phyloP scores from a whole-genome alignment of 1,284 basidiomycete genomes.

The Naganishia sp. region DNA sequence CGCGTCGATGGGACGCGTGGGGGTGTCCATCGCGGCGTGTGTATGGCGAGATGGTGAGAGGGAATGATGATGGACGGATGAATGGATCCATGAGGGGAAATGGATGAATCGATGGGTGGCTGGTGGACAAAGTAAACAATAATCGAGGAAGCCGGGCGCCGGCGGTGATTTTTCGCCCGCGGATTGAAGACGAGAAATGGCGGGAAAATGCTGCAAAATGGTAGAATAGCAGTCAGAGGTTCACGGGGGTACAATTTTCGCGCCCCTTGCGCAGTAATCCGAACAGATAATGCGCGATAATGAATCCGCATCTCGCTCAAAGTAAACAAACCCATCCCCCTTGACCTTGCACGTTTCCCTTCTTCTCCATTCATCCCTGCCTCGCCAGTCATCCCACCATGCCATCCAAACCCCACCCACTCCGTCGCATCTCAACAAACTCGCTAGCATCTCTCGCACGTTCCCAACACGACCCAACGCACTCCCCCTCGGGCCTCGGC shows the following conservation, averaged over 20 bases:
- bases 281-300: too few species aligned
- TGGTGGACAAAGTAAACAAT: slow-evolving; percentile 6
- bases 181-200: too few species aligned
- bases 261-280: too few species aligned
- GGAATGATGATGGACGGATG: background rate
- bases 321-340: background rate
- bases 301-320: background rate
- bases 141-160: background rate
- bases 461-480: slow-evolving; percentile 57
- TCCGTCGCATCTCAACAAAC: slow-evolving; percentile 85
- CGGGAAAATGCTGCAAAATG: too few species aligned
- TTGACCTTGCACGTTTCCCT: background rate
- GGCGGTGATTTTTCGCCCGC: too few species aligned
- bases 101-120: background rate
- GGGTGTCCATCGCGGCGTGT: background rate
- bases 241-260: too few species aligned
- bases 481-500: slow-evolving; percentile 78
- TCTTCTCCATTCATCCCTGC: background rate
- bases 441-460: slow-evolving; percentile 81
- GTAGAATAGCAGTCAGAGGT: too few species aligned
- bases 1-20: background rate
- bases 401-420: slow-evolving; percentile 57
- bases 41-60: background rate
- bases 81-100: background rate
- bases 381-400: background rate